Evolutionary conservation across 106 monocot genomes (phyloP), one percentile per base, ranked within the genome.

Genomic region (Xerophyta viscosa): DNA sequence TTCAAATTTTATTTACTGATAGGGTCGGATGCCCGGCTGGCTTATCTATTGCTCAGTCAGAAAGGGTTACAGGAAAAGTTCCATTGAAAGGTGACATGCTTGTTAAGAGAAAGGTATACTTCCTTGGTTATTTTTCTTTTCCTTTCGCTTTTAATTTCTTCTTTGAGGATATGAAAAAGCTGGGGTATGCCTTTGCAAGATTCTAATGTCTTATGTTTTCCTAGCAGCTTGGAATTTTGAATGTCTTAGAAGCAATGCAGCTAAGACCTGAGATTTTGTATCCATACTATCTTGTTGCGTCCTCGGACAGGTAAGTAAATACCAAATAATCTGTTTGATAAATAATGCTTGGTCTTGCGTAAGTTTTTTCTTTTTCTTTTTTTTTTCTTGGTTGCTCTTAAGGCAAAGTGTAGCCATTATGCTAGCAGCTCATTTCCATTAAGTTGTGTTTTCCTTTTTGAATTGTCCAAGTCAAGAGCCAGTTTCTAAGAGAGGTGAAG

Each of bases 181-280:
- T n/a, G n/a, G n/a, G n/a, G n/a, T n/a, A 12, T 37, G 11, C 8
- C 39, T 41, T 23, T 27, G 52, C 52, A 3, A 29, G 13, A 2
- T 29, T 27, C n/a, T 2, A 25, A 14, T 14, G 13, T 52, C 3
- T 27, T 8, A 29, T 52, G 11, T 52, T 5, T 52, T 33, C 11
- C 3, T 15, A 2, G 27, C 48, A 98, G 96, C 63, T 85, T 60
- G 96, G 96, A 15, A 90, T 90, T 68, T 66, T 98, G 63, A 82
- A 85, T 67, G 69, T 98, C 52, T 55, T 89, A 54, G 89, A 98
- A 79, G 66, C 65, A 27, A 86, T 98, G 82, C 58, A 90, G 29
- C 48, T 90, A 14, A 49, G 48, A 64, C 68, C 89, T 46, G 73
- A 72, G 68, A 29, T 68, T 65, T 73, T 68, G 1, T 98, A 98